Percentiles rank a stretch among this genome's conserved stretches.
Evolutionary conservation across 208 protist genomes (phyloP).

Genomic region (Acanthamoeba lenticulata): DNA sequence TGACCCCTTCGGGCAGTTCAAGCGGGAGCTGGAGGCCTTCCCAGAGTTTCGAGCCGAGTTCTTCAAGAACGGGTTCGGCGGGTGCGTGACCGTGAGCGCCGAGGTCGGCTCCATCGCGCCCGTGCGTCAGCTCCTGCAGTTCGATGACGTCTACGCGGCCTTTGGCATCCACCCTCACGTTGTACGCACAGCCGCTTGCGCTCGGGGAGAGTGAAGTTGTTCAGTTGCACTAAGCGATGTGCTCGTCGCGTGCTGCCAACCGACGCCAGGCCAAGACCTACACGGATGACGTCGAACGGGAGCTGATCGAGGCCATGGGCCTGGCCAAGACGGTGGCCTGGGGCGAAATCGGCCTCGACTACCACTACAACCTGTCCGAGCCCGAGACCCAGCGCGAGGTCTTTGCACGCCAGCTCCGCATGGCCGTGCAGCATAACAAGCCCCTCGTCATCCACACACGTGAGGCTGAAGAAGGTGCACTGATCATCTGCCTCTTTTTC

Average conservation of each 20-base stretch:
- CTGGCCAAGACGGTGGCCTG: constrained; percentile 77
- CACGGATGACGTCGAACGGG: constrained; percentile 57
- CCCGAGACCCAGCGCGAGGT: not conserved
- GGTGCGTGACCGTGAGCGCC: constrained; percentile 13
- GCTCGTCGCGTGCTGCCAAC: not conserved
- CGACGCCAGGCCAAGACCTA: constrained; percentile 70
- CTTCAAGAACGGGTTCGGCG: constrained; percentile 8
- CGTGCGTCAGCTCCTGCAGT: not conserved
- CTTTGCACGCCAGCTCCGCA: not conserved
- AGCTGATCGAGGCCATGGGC: constrained; percentile 58
- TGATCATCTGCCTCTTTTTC: too few relatives aligned
- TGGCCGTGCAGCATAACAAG: constrained; percentile 61
- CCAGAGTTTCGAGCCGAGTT: not conserved
- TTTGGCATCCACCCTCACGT: constrained; percentile 28
- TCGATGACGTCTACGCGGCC: constrained; percentile 7
- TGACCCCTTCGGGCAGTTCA: not conserved
- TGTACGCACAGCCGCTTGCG: not conserved
- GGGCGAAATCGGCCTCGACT: constrained; percentile 83
- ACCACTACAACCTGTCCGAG: constrained; percentile 22
- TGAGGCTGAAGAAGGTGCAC: constrained; percentile 85
- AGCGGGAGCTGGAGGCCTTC: not conserved
- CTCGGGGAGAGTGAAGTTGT: not conserved
- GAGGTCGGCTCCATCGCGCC: not conserved
- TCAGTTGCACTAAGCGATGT: not conserved
- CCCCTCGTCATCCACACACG: constrained; percentile 86